Base-by-base conservation (phyloP, 2,329 filamentous ascomycete species). In the Chaetomium olivaceum region DNA sequence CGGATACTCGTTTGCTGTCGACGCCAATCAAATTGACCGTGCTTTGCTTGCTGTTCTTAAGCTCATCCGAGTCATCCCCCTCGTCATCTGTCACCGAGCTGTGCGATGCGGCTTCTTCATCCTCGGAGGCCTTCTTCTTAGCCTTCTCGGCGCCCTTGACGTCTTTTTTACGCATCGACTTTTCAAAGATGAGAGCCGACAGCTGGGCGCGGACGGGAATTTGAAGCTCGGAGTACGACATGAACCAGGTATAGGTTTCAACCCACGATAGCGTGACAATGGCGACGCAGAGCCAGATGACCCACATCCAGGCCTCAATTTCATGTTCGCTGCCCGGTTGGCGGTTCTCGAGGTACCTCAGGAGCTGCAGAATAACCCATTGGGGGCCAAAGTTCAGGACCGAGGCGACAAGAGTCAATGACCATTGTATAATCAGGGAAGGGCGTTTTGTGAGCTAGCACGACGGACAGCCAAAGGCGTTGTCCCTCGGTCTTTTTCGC, bases 1-100 rank as follows among this genome's bases (percentile, higher is more conserved):
- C 86, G 0, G 89, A 81, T 51, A 94, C 82, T 48, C 90, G 85
- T 68, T 87, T 86, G 8, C 86, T 81, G 75, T 94, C 91, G 12
- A 93, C 87, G n/a, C 89, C 90, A 55, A 93, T 88, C 43, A 93
- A 80, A 74, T 93, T 94, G 63, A 93, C 88, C 4, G 89, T 90
- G 63, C 85, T 88, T 76, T 94, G 91, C 67, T 76, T 89, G 85
- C 69, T 87, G 75, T 77, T 83, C 72, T 71, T 81, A 23, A 80
- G 71, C 29, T 81, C 62, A 72, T 80, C 73, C 9, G 86, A 82
- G n/a, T 83, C 80, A 33, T 85, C 81, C 3, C 80, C 80, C 0
- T 80, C 78, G 8, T 79, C 75, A 12, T 77, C 74, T 1, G 68
- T 72, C 25, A 79, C 76, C 4, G 75, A 74, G 36, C 71, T 73